These are phyloP conservation scores for Clathrospora elynae DNA, from an alignment of 2,329 filamentous ascomycete genomes.

Conservation along the genomic window DNA sequence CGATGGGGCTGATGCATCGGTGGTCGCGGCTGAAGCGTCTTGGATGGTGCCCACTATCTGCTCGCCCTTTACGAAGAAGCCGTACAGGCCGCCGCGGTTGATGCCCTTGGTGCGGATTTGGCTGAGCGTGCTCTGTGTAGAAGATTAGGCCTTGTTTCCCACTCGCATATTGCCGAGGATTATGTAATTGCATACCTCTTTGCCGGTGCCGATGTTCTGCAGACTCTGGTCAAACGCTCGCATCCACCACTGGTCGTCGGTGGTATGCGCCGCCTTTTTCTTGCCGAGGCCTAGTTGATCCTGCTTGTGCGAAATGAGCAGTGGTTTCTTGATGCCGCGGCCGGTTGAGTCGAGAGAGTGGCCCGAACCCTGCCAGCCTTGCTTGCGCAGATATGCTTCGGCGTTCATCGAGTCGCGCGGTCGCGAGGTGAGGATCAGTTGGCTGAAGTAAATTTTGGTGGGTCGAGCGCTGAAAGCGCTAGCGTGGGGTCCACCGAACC, in stretches of 20 bases:
- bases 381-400: constrained; percentile 77
- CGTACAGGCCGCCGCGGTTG: constrained; percentile 69
- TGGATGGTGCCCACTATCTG: constrained; percentile 72
- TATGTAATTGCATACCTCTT: constrained; percentile 28
- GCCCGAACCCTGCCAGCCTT: constrained; percentile 89
- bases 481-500: too few relatives aligned
- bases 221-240: constrained; percentile 91
- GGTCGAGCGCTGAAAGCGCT: too few relatives aligned
- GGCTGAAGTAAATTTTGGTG: constrained; percentile 26
- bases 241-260: constrained; percentile 93
- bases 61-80: constrained; percentile 83
- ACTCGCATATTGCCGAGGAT: neutral
- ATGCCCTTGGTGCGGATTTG: constrained; percentile 54
- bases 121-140: constrained; percentile 60
- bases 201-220: constrained; percentile 61
- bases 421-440: constrained; percentile 8
- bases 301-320: constrained; percentile 81
- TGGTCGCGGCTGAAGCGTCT: constrained; percentile 27
- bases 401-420: constrained; percentile 70
- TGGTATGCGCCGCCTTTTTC: constrained; percentile 61
- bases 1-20: constrained; percentile 23
- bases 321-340: constrained; percentile 79
- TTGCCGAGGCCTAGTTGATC: constrained; percentile 82
- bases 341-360: constrained; percentile 81
- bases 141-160: constrained; percentile 27